Evolutionary conservation across 2,329 filamentous ascomycete genomes (phyloP).

Genomic region (Cryphonectria radicalis): DNA sequence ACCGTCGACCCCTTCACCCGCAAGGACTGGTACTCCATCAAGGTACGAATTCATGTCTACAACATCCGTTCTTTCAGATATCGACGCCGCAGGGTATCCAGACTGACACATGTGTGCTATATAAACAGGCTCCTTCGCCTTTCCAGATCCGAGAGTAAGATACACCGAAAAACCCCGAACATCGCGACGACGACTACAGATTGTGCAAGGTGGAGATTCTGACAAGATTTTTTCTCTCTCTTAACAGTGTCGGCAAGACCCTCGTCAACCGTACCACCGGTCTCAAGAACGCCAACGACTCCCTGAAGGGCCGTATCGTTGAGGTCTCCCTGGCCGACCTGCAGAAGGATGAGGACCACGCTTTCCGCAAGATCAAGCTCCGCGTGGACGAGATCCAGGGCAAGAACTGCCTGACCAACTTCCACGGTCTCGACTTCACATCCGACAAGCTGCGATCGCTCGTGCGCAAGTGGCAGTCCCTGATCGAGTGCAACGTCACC

Average conservation of each 20-base stretch:
- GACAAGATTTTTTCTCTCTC: slow-evolving; percentile 27
- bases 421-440: slow-evolving; percentile 99
- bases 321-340: slow-evolving; percentile 99
- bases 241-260: slow-evolving; percentile 93
- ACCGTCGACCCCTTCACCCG: slow-evolving; percentile 95
- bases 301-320: slow-evolving; percentile 97
- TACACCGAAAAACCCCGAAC: slow-evolving; percentile 22
- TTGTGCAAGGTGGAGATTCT: slow-evolving; percentile 18
- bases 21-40: slow-evolving; percentile 99
- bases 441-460: slow-evolving; percentile 99
- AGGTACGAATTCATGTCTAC: slow-evolving; percentile 58
- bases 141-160: slow-evolving; percentile 97
- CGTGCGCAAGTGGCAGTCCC: slow-evolving; percentile 98
- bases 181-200: slow-evolving; percentile 15
- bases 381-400: slow-evolving; percentile 98
- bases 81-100: slow-evolving; percentile 12
- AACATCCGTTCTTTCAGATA: background rate
- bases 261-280: slow-evolving; percentile 99
- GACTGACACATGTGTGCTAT: slow-evolving; percentile 32
- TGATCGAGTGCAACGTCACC: slow-evolving; percentile 99
- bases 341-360: slow-evolving; percentile 99
- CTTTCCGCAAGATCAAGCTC: slow-evolving; percentile 99
- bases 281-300: slow-evolving; percentile 99
- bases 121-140: slow-evolving; percentile 79
- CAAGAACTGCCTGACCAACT: slow-evolving; percentile 99